phyloP scores from a whole-genome alignment of 108 stramenopile species.

The Cyclotella cryptica region DNA sequence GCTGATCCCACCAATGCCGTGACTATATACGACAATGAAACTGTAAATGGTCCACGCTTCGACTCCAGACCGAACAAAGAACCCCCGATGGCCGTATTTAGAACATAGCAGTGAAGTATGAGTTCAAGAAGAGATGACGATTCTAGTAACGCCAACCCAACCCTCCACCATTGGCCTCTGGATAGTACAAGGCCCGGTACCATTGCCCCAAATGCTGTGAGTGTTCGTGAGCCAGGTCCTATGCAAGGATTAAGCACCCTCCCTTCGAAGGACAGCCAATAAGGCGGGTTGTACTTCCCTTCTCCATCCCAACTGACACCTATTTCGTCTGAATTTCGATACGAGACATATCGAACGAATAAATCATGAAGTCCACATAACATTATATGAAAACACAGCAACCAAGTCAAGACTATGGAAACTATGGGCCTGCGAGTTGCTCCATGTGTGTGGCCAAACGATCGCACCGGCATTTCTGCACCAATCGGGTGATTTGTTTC shows the following conservation, averaged over 20 bases:
- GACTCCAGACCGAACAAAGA: conserved; percentile 34
- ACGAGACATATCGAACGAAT: conserved; percentile 46
- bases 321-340: conserved; percentile 40
- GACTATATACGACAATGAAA: conserved; percentile 24
- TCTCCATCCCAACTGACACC: conserved; percentile 56
- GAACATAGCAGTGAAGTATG: conserved; percentile 24
- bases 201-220: conserved; percentile 55
- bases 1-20: conserved; percentile 36
- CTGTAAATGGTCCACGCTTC: conserved; percentile 40
- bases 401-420: conserved; percentile 26
- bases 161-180: conserved; percentile 49
- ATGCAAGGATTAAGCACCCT: conserved; percentile 47
- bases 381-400: conserved; percentile 45
- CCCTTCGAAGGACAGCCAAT: conserved; percentile 52
- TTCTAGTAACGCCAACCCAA: conserved; percentile 30
- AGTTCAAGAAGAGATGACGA: conserved; percentile 42
- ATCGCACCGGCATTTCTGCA: conserved; percentile 15
- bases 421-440: conserved; percentile 10
- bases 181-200: conserved; percentile 50
- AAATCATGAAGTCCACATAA: conserved; percentile 53
- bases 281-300: conserved; percentile 44
- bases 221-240: conserved; percentile 52
- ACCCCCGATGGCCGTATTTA: conserved; percentile 32
- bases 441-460: background rate
- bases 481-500: conserved; percentile 41